These are phyloP conservation scores for Backusella tarrabulga DNA, from an alignment of 192 early-diverging fungal genomes.

Conservation along the genomic window DNA sequence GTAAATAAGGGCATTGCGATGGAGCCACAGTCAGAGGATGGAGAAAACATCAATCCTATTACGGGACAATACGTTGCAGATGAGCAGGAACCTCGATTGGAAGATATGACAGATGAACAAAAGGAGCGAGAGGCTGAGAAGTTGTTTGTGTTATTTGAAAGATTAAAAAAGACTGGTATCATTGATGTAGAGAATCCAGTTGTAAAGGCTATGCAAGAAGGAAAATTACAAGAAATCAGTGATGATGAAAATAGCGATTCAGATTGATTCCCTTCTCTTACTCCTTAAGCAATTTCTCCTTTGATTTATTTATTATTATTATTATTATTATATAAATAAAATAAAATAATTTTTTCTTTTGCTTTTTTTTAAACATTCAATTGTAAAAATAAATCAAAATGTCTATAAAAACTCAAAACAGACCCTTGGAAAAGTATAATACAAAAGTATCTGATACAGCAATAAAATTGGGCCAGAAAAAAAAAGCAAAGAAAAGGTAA, in stretches of 20 bases:
- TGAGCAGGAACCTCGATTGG: constrained; percentile 51
- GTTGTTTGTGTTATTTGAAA: constrained; percentile 92
- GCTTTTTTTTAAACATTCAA: not conserved
- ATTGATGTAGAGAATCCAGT: constrained; percentile 79
- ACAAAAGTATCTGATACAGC: not conserved
- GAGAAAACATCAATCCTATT: constrained; percentile 73
- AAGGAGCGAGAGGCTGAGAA: constrained; percentile 93
- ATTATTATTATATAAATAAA: not conserved
- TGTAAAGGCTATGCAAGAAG: constrained; percentile 50
- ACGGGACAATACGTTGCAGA: constrained; percentile 71
- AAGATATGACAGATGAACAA: constrained; percentile 94
- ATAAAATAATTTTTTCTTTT: not conserved
- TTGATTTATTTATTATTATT: not conserved
- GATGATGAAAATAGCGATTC: constrained; percentile 11
- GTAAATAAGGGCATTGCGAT: constrained; percentile 69
- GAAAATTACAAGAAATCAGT: constrained; percentile 25
- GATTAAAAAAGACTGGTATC: constrained; percentile 88
- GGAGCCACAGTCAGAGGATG: constrained; percentile 21
- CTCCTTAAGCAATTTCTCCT: not conserved
- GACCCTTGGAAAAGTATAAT: not conserved
- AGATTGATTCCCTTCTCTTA: not conserved
- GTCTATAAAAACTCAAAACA: not conserved
- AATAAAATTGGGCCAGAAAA: not conserved
- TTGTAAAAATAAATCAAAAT: not conserved
- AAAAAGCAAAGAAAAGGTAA: not conserved